Percentiles rank a stretch among this genome's conserved stretches.
Conservation (phyloP, 148 eudicot species). For the Silene latifolia region DNA sequence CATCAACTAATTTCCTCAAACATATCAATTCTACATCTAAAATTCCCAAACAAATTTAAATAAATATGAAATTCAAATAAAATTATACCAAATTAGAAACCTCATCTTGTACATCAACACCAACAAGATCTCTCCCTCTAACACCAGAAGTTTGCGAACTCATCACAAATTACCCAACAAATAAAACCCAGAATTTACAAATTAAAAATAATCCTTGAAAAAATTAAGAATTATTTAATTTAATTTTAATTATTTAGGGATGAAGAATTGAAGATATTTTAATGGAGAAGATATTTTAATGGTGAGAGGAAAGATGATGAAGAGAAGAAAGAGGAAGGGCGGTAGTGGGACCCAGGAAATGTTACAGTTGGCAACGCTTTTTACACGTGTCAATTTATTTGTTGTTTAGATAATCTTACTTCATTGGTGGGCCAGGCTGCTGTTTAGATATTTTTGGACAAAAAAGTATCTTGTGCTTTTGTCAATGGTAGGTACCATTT, state of each 20-base stretch:
- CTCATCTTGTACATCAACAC: conserved; percentile 27
- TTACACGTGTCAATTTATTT: not conserved
- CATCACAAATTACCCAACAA: not conserved
- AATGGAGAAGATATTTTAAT: too few species aligned
- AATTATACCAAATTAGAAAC: conserved; percentile 15
- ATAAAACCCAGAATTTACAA: not conserved
- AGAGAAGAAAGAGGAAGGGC: not conserved
- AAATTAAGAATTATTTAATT: not conserved
- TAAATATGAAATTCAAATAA: not conserved
- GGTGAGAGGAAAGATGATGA: not conserved
- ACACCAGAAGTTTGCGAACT: conserved; percentile 31
- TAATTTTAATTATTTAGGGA: not conserved
- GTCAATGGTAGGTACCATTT: too few species aligned
- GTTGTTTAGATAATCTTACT: not conserved
- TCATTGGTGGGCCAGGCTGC: not conserved
- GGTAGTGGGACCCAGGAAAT: not conserved
- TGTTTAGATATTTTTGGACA: not conserved
- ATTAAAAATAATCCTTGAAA: not conserved
- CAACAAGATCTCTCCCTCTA: conserved; percentile 17
- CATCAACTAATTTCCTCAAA: not conserved
- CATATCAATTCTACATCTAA: not conserved
- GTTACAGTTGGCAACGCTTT: not conserved
- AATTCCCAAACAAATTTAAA: not conserved
- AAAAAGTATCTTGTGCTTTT: not conserved
- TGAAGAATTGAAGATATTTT: not conserved